Evolutionary conservation across 345 rosid genomes (phyloP), one percentile per base, ranked within the genome.

Genomic region (Eucalyptus curtisii): DNA sequence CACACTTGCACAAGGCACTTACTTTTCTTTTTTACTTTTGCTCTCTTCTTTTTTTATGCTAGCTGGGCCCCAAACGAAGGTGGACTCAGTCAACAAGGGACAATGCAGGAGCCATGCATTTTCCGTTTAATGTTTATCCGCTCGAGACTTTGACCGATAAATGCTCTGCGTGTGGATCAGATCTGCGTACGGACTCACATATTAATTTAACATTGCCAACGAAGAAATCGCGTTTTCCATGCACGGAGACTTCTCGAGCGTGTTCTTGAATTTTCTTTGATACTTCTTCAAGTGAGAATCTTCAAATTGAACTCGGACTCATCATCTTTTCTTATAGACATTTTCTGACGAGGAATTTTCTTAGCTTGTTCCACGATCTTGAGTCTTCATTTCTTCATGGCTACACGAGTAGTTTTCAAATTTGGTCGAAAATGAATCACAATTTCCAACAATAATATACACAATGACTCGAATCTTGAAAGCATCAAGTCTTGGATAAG

Each of bases 351-450:
- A 10, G 30, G 25, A 24, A 55, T 22, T 55, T 55, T 9, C 30
- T 24, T 55, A 55, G 27, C 61, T 55, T 55, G 61, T 55, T 24
- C 61, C 61, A 55, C 6, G 61, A 55, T 55, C 30, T 55, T 24
- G 27, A 22, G 13, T 55, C 61, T 24, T 55, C 61, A 8, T 55
- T 55, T 55, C 61, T 24, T 55, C 13, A 25, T 24, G 13, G 12
- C 61, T 55, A 55, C 0, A 24, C 1, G 0, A 24, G 61, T 55
- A 55, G 3, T 55, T 55, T 55, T 25, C 13, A 55, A 0, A 1
- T 24, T 0, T 55, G 1, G 0, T 55, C 24, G 27, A 9, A 55
- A 55, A 55, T 55, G 3, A 1, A 10, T 24, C 30, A 55, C 61
- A 55, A 55, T 25, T 55, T 55, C 13, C 61, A 55, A 55, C 0